These are phyloP conservation scores for Candida broadrunensis DNA, from an alignment of 805 yeast species.

Conservation along the genomic window DNA sequence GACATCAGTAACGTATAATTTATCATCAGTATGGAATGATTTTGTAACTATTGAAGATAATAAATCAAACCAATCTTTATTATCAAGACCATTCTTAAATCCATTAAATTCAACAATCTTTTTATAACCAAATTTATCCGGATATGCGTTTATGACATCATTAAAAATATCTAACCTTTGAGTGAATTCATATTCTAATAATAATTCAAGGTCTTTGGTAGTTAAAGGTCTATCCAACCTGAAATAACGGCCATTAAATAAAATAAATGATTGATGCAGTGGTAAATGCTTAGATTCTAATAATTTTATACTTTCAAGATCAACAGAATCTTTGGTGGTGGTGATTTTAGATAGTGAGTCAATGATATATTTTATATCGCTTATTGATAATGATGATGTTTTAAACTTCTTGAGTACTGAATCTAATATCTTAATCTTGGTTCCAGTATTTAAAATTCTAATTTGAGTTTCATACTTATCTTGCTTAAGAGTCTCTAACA, in stretches of 20 bases:
- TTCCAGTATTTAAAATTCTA: constrained; percentile 27
- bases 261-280: constrained; percentile 33
- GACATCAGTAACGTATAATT: constrained; percentile 36
- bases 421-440: constrained; percentile 4
- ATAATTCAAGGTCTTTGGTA: constrained; percentile 27
- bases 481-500: constrained; percentile 22
- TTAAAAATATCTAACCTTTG: constrained; percentile 38
- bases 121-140: constrained; percentile 18
- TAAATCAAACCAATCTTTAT: constrained; percentile 45
- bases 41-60: constrained; percentile 42
- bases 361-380: constrained; percentile 8
- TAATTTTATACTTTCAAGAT: constrained; percentile 10
- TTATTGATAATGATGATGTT: constrained; percentile 4
- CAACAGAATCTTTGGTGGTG: background rate
- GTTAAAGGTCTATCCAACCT: constrained; percentile 21
- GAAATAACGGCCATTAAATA: constrained; percentile 56
- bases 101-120: constrained; percentile 14
- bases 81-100: constrained; percentile 1
- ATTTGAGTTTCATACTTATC: constrained; percentile 34
- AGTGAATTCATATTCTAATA: constrained; percentile 46
- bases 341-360: constrained; percentile 2
- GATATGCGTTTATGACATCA: constrained; percentile 25
- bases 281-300: constrained; percentile 30
- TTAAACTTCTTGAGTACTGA: constrained; percentile 1
- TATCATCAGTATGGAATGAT: constrained; percentile 42